phyloP scores from a whole-genome alignment of 129 eudicot genomes.

The Arctium minus region DNA sequence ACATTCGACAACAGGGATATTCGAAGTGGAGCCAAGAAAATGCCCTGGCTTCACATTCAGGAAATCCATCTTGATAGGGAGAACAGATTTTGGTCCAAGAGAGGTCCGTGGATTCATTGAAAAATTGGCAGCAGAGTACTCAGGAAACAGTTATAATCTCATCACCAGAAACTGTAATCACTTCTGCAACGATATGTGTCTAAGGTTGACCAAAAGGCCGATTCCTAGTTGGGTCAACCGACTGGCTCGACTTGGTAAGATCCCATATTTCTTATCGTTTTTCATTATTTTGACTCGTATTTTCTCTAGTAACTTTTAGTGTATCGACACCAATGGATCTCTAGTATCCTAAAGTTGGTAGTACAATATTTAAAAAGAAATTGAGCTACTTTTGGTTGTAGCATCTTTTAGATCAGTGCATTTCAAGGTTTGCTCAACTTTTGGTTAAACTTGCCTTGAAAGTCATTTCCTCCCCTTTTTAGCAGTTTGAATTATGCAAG shows the following conservation, averaged over 20 bases:
- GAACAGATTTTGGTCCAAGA: constrained; percentile 74
- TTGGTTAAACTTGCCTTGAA: constrained; percentile 21
- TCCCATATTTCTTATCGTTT: constrained; percentile 7
- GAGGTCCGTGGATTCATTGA: constrained; percentile 72
- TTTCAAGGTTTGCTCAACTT: constrained; percentile 6
- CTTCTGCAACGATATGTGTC: constrained; percentile 78
- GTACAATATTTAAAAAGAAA: neutral
- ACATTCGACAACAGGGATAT: constrained; percentile 73
- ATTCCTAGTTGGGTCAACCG: constrained; percentile 95
- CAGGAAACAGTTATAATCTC: constrained; percentile 77
- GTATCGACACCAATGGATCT: neutral
- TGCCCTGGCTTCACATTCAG: constrained; percentile 91
- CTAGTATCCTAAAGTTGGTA: neutral
- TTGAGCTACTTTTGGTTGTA: neutral
- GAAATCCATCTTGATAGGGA: constrained; percentile 81
- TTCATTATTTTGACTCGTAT: neutral
- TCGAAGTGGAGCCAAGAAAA: constrained; percentile 88
- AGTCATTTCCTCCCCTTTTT: constrained; percentile 18
- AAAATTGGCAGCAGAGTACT: constrained; percentile 61
- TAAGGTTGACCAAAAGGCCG: constrained; percentile 60
- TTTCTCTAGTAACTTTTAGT: neutral
- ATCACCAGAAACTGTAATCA: constrained; percentile 88
- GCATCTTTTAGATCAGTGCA: neutral
- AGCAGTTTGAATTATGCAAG: constrained; percentile 2
- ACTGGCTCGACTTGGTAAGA: constrained; percentile 87